Evolutionary conservation across 2,329 filamentous ascomycete species (phyloP).

Genomic region (Dactylellina leptospora): DNA sequence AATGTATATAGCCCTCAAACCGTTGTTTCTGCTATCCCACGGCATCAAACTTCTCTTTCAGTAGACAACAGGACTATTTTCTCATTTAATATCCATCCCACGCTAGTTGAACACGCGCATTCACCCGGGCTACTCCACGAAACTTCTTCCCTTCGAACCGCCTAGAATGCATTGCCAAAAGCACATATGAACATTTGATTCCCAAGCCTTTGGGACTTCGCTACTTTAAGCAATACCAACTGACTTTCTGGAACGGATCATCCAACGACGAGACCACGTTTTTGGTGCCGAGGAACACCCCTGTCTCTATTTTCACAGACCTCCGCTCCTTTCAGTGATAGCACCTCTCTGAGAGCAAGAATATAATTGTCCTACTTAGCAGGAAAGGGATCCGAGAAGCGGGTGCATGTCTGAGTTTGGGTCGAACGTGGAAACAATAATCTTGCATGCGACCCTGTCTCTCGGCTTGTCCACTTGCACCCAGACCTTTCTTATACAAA

Average conservation of each 20-base stretch:
- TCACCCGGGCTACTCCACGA: constrained; percentile 22
- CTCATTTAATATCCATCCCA: constrained; percentile 39
- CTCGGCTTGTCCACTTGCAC: constrained; percentile 17
- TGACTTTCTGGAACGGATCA: constrained; percentile 40
- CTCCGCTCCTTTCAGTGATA: constrained; percentile 9
- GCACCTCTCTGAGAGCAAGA: constrained; percentile 8
- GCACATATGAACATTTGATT: constrained; percentile 10
- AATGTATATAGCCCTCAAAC: no score
- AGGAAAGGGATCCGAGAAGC: constrained; percentile 12
- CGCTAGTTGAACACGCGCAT: constrained; percentile 11
- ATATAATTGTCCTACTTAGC: constrained; percentile 7
- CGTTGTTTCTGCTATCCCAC: no score
- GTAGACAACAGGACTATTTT: no score
- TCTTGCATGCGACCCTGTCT: constrained; percentile 38
- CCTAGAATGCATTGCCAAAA: constrained; percentile 20
- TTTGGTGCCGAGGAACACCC: constrained; percentile 31
- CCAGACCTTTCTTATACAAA: neutral
- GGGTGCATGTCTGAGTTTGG: constrained; percentile 36
- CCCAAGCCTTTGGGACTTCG: constrained; percentile 26
- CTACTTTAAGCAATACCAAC: constrained; percentile 28
- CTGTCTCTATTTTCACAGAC: constrained; percentile 18
- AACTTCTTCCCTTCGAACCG: no score
- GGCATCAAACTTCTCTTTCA: no score
- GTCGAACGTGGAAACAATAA: constrained; percentile 43
- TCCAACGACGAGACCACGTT: constrained; percentile 52